Evolutionary conservation across 2,329 filamentous ascomycete species (phyloP), one percentile per base, ranked within the genome.

Genomic region (Aureobasidium lini): DNA sequence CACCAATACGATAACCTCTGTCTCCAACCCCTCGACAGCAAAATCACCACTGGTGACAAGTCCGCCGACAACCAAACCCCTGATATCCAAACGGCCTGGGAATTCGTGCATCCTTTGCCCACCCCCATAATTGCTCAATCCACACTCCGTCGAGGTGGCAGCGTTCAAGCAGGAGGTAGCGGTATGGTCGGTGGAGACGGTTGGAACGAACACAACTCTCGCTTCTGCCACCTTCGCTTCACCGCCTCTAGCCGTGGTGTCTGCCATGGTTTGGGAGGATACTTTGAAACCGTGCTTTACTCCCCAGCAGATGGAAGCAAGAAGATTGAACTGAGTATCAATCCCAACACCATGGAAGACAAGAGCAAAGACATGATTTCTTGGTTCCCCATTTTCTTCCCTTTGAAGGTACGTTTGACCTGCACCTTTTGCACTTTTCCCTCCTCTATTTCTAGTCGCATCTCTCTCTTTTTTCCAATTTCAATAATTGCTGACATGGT

Each of bases 361-460:
- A 97, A 97, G 82, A 96, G 91, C 79, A 88, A 88, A 70, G 92
- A 95, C 67, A 99, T 99, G 95, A 95, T 96, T 64, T 95, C 90
- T 59, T 99, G 94, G 94, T 99, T 99, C 72, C 94, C 94, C 1
- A 97, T 99, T 32, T 96, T 93, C 76, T 99, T 99, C 70, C 94
- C 95, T 0, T 76, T 99, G 13, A 95, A 94, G 84, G 91, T 92
- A 78, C 69, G 82, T 71, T 53, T 23, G 18, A 23, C 18, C 18
- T 23, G 18, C 18, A 23, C 18, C 18, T 23, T 23, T 23, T 23
- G 18, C 18, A 23, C 18, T 23, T 23, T 23, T 23, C 18, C 18
- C 18, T 23, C 18, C 18, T 23, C 18, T 23, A 1, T 23, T 23
- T 18, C 36, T 28, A 29, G 6, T 15, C 13, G 8, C 10, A 10